Conservation (phyloP, 2,329 filamentous ascomycete species). For the Dothideomycetes sp. region DNA sequence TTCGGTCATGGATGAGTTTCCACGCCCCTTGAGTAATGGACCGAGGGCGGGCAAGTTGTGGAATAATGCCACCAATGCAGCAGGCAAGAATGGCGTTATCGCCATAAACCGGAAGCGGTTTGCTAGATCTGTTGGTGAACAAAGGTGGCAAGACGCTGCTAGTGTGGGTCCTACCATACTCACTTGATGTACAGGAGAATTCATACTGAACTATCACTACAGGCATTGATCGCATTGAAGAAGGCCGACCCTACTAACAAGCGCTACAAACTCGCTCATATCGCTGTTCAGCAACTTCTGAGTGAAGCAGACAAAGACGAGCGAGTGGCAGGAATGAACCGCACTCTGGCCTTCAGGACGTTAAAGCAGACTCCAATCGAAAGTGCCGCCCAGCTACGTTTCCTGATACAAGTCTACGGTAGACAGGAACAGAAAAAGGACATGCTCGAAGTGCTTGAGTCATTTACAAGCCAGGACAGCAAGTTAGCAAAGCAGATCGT, state of each 20-base stretch:
- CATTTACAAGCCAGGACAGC: slow-evolving; percentile 4
- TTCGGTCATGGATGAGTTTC: slow-evolving; percentile 19
- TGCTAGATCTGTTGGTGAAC: slow-evolving; percentile 22
- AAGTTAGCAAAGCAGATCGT: slow-evolving; percentile 8
- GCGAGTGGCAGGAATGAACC: slow-evolving; percentile 11
- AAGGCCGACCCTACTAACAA: slow-evolving; percentile 23
- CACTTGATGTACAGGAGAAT: background rate
- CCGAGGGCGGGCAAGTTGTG: slow-evolving; percentile 25
- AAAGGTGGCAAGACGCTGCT: slow-evolving; percentile 25
- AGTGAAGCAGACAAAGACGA: slow-evolving; percentile 11
- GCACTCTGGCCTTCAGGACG: slow-evolving; percentile 11
- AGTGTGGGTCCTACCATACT: background rate
- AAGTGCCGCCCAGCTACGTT: slow-evolving; percentile 4
- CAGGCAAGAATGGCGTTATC: slow-evolving; percentile 14
- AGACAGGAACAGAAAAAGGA: slow-evolving; percentile 9
- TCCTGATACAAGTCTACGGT: slow-evolving; percentile 10
- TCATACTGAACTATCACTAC: slow-evolving; percentile 10
- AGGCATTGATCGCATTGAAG: slow-evolving; percentile 27
- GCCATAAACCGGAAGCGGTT: slow-evolving; percentile 22
- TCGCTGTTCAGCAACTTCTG: slow-evolving; percentile 10
- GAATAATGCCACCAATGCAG: slow-evolving; percentile 23
- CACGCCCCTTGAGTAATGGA: slow-evolving; percentile 20
- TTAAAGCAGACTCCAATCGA: slow-evolving; percentile 7
- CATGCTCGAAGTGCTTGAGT: slow-evolving; percentile 5
- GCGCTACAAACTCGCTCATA: slow-evolving; percentile 26